phyloP scores from a whole-genome alignment of 495 filamentous ascomycete species.

The Thermothielavioides terrestris region DNA sequence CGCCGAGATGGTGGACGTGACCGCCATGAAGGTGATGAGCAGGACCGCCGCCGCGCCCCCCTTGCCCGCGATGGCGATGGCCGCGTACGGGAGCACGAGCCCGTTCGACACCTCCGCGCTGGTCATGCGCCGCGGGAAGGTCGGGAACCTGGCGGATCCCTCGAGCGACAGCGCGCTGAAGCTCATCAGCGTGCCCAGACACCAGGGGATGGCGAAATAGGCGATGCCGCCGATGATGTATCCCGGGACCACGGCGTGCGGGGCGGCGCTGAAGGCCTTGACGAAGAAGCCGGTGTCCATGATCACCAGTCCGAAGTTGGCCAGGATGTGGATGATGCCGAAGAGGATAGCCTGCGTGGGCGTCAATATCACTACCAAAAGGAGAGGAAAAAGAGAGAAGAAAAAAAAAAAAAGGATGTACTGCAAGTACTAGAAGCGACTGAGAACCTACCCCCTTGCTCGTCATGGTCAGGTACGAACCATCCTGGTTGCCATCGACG shows the following conservation, averaged over 20 bases:
- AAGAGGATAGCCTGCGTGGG: neutral
- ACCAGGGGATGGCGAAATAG: neutral
- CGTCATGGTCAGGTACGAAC: neutral
- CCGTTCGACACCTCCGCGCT: neutral
- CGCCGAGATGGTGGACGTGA: neutral
- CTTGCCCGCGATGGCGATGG: neutral
- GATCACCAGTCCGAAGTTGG: neutral
- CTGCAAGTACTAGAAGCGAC: too few relatives aligned
- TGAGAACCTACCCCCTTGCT: neutral
- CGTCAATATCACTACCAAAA: neutral
- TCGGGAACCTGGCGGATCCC: neutral
- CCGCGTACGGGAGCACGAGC: neutral
- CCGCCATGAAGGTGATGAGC: neutral
- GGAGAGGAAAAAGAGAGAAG: too few relatives aligned
- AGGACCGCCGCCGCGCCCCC: neutral
- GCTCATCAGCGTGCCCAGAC: neutral
- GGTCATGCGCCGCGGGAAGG: neutral
- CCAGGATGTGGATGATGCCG: neutral
- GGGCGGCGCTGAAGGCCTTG: neutral
- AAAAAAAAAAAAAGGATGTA: too few relatives aligned
- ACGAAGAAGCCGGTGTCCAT: neutral
- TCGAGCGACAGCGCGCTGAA: neutral
- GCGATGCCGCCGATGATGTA: neutral
- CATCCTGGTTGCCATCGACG: neutral
- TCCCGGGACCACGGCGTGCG: neutral